Evolutionary conservation across 768 basidiomycete genomes (phyloP).

Genomic region (Neoboletus brunneissimus): DNA sequence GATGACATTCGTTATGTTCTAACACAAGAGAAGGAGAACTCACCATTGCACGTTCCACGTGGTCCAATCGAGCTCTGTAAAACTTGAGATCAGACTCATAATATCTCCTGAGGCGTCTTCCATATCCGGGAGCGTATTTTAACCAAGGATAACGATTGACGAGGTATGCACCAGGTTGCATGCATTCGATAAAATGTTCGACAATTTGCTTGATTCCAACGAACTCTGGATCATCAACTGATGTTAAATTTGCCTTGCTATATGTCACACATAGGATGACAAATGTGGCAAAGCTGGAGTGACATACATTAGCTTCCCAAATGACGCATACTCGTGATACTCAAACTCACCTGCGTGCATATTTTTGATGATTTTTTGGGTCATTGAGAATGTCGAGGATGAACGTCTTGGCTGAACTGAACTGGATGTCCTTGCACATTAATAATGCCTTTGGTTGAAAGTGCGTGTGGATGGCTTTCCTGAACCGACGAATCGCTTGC

Average conservation of each 20-base stretch:
- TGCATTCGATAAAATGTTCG: slow-evolving; percentile 26
- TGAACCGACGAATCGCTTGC: slow-evolving; percentile 53
- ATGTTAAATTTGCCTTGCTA: slow-evolving; percentile 18
- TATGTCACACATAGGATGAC: slow-evolving; percentile 27
- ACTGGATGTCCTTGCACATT: slow-evolving; percentile 44
- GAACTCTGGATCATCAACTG: slow-evolving; percentile 25
- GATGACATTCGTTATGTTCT: neutral
- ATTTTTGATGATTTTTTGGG: slow-evolving; percentile 37
- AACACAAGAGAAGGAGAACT: neutral
- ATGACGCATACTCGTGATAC: slow-evolving; percentile 10
- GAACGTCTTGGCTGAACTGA: slow-evolving; percentile 27
- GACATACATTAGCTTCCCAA: neutral
- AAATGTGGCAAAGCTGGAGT: slow-evolving; percentile 26
- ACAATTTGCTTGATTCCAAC: slow-evolving; percentile 15
- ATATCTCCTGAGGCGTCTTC: slow-evolving; percentile 48
- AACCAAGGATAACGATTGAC: slow-evolving; percentile 37
- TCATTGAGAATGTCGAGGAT: slow-evolving; percentile 33
- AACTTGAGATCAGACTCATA: slow-evolving; percentile 49
- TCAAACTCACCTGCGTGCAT: slow-evolving; percentile 44
- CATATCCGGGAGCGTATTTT: slow-evolving; percentile 55
- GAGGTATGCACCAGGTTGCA: slow-evolving; percentile 34
- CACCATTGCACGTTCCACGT: slow-evolving; percentile 46
- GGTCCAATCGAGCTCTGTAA: slow-evolving; percentile 47
- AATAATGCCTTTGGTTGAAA: slow-evolving; percentile 48
- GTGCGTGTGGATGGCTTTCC: slow-evolving; percentile 53